Percentiles rank a stretch among this genome's conserved stretches.
These are phyloP conservation scores for Cerioporus squamosus DNA, from an alignment of 1,284 basidiomycete species.

Conservation along the genomic window DNA sequence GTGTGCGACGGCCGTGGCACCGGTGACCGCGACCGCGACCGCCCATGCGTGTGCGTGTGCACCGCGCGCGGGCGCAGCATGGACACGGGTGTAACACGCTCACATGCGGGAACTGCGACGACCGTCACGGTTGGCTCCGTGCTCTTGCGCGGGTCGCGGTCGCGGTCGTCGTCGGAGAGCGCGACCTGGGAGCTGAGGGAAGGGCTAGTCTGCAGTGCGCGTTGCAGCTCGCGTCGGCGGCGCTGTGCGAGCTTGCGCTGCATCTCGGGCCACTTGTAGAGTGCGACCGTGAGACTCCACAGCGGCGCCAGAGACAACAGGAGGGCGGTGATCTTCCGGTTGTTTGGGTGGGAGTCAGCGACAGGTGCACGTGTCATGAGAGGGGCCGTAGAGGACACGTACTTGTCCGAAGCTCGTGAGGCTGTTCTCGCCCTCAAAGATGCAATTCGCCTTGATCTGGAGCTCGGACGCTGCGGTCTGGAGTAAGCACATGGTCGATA, in stretches of 20 bases:
- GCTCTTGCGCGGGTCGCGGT: neutral
- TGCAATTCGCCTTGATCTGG: slow-evolving; percentile 29
- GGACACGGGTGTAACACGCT: too few relatives aligned
- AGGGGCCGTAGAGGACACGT: neutral
- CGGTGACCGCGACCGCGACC: neutral
- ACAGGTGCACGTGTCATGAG: neutral
- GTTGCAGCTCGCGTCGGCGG: slow-evolving; percentile 2
- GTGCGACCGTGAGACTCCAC: slow-evolving; percentile 32
- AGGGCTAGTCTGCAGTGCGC: neutral
- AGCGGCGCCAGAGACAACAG: slow-evolving; percentile 32
- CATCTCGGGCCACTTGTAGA: slow-evolving; percentile 31
- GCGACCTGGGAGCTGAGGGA: neutral
- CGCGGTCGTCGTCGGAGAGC: neutral
- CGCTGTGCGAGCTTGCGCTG: slow-evolving; percentile 23
- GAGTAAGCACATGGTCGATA: too few relatives aligned
- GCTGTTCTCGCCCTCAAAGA: slow-evolving; percentile 31
- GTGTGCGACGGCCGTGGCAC: neutral
- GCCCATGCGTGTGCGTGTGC: neutral
- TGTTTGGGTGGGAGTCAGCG: neutral
- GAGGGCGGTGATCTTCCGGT: slow-evolving; percentile 28
- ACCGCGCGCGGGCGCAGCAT: neutral
- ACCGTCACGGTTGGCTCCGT: too few relatives aligned
- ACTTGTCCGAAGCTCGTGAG: slow-evolving; percentile 36
- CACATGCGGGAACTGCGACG: too few relatives aligned
- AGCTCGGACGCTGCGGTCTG: slow-evolving; percentile 27